Base-by-base conservation (phyloP, 176 grass and related monocot genomes). In the Neostapfia colusana region DNA sequence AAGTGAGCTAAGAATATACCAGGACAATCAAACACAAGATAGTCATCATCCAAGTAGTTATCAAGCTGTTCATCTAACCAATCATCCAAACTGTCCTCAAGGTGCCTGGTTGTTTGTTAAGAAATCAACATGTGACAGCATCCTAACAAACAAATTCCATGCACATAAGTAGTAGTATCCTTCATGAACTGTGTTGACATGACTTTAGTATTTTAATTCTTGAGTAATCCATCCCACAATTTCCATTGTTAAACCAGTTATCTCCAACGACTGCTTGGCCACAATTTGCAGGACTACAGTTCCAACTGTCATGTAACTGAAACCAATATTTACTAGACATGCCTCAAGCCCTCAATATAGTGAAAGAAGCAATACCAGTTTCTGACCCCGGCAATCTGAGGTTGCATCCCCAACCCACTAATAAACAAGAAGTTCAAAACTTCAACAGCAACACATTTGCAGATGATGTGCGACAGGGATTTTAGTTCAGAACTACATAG, bases 1-100 rank as follows among this genome's bases (percentile, higher is more conserved):
- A 63, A 38, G 73, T 50, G 14, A 25, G 3, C 8, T 21, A 10
- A 70, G 41, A 65, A 81, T 48, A 39, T 85, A 99, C 95, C 89
- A 80, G 95, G 95, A 58, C 95, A 99, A 64, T 99, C 95, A 81
- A 99, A 99, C 68, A 99, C 89, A 67, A 95, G 80, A 80, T 99
- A 99, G 38, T 99, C 95, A 67, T 95, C 95, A 48, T 99, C 95
- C 80, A 90, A 85, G 67, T 92, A 99, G 65, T 94, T 88, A 0
- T 95, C 91, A 10, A 99, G 81, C 70, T 99, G 87, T 57, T 90
- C 91, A 62, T 89, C 82, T 76, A 99, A 82, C 95, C 95, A 99
- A 83, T 99, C 91, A 88, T 99, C 95, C 80, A 99, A 80, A 74
- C 60, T 92, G 31, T 95, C 95, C 92, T 99, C 87, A 60, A 99